Percentiles rank a stretch among this genome's conserved stretches.
Evolutionary conservation across 1,284 basidiomycete species (phyloP).

Genomic region (Chiua sp.): DNA sequence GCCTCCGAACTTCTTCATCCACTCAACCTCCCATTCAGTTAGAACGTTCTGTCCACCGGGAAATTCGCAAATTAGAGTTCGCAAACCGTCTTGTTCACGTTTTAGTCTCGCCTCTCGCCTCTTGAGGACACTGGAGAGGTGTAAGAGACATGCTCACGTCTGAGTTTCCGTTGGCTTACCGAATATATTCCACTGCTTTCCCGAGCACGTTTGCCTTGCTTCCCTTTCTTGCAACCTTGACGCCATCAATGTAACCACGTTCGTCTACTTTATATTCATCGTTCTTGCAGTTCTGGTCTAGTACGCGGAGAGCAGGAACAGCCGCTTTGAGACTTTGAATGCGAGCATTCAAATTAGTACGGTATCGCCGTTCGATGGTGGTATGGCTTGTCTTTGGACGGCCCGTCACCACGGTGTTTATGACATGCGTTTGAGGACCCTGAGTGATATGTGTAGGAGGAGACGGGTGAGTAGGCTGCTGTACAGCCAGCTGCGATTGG

Average conservation of each 20-base stretch:
- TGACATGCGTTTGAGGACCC: slow-evolving; percentile 31
- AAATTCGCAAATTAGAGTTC: slow-evolving; percentile 66
- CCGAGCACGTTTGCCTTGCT: slow-evolving; percentile 85
- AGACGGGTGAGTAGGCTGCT: slow-evolving; percentile 38
- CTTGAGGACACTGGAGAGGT: slow-evolving; percentile 64
- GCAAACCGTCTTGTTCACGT: slow-evolving; percentile 74
- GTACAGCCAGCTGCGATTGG: slow-evolving; percentile 23
- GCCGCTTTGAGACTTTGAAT: slow-evolving; percentile 84
- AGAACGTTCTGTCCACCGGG: slow-evolving; percentile 73
- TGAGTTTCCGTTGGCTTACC: slow-evolving; percentile 38
- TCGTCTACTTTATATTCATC: slow-evolving; percentile 66
- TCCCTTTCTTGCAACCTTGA: slow-evolving; percentile 83
- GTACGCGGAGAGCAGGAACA: slow-evolving; percentile 81
- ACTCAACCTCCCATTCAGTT: slow-evolving; percentile 76
- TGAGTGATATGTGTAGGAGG: slow-evolving; percentile 37
- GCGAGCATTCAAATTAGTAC: slow-evolving; percentile 90
- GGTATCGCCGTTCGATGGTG: slow-evolving; percentile 88
- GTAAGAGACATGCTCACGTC: slow-evolving; percentile 5
- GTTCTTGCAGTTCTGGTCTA: slow-evolving; percentile 60
- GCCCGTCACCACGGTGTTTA: slow-evolving; percentile 34
- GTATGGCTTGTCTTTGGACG: slow-evolving; percentile 90
- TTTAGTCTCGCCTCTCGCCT: slow-evolving; percentile 71
- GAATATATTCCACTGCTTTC: slow-evolving; percentile 84
- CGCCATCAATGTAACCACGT: slow-evolving; percentile 80
- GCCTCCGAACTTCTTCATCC: slow-evolving; percentile 73